Evolutionary conservation across 129 eudicot species (phyloP), one percentile per base, ranked within the genome.

Genomic region (Tanacetum coccineum): DNA sequence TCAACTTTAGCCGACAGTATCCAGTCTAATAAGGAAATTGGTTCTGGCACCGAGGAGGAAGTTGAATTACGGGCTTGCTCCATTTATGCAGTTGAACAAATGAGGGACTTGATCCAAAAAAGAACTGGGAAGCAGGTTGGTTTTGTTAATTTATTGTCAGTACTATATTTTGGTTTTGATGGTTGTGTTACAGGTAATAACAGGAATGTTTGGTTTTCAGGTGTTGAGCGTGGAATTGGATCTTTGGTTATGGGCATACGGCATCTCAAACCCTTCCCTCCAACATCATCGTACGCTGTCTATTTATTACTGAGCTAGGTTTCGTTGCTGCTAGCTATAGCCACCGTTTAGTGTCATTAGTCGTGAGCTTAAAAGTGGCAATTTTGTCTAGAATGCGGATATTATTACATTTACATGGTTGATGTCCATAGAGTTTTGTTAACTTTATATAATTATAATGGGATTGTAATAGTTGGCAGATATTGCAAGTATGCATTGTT

Each of bases 161-260:
- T 53, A 52, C 20, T 17, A 28, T 22, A 10, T 18, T n/a, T 20
- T 59, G 13, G 10, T 46, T 64, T 21, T 36, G 42, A 9, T 36
- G 10, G 42, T 36, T 36, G 42, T 36, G 42, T 9, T 36, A 32
- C 39, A 4, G 39, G 39, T 32, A 36, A 8, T 36, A 36, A 36
- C 42, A 36, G 3, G 17, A 6, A 26, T 45, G 42, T 70, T 39
- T 74, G 71, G 59, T 19, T 66, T 72, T 19, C 87, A 88, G 96
- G 96, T 92, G 46, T 79, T 93, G 82, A 93, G 98, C 45, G 95
- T 86, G 76, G 98, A 93, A 66, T 72, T 93, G 89, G 99, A 93
- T 81, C 93, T 89, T 25, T 93, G 96, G 96, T 72, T 93, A 50
- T 93, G 96, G 98, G 82, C 96, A 26, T 66, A 75, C 26, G 98